Base-by-base conservation (phyloP, 768 basidiomycete species). In the Paxillus ammoniavirescens region DNA sequence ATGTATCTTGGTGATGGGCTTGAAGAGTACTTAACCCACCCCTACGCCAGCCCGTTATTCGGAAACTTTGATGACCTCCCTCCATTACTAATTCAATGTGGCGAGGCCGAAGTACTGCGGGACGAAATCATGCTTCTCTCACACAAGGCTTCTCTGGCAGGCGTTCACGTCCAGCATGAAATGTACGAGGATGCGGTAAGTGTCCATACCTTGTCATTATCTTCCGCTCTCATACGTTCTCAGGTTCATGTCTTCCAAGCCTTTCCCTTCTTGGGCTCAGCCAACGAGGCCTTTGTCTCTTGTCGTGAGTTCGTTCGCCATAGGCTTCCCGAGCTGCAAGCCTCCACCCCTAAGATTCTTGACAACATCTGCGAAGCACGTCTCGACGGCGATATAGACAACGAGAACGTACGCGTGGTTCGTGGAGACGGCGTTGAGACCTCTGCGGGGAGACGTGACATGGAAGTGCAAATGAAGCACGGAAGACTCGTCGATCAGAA, bases 21-120 rank as follows among this genome's bases (percentile, higher is more conserved):
- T 59, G 82, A 88, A 61, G 76, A 85, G 54, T 96, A 92, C 66
- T 75, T 98, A 43, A 98, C 94, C 0, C 94, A 99, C 68, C 96
- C 96, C 9, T 99, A 99, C 62, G 96, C 89, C 9, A 94, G 91
- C 54, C 96, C 93, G 0, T 75, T 99, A 14, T 99, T 99, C 61
- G 96, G 97, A 17, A 83, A 93, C 65, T 87, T 95, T 56, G 73
- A 76, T 9, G 89, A 88, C 8, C 74, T 99, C 15, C 96, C 96
- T 9, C 96, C 96, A 0, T 66, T 98, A 64, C 78, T 98, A 10
- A 87, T 98, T 40, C 93, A 96, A 66, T 86, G 86, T 2, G 96
- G 96, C 15, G 96, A 98, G 57, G 88, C 92, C 1, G 96, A 99
- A 66, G 93, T 97, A 0, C 77, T 99, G n/a, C 78, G 93, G 26